Percentiles rank a stretch among this genome's conserved stretches.
Evolutionary conservation across 2,329 filamentous ascomycete species (phyloP).

Genomic region (Shiraia sp.): DNA sequence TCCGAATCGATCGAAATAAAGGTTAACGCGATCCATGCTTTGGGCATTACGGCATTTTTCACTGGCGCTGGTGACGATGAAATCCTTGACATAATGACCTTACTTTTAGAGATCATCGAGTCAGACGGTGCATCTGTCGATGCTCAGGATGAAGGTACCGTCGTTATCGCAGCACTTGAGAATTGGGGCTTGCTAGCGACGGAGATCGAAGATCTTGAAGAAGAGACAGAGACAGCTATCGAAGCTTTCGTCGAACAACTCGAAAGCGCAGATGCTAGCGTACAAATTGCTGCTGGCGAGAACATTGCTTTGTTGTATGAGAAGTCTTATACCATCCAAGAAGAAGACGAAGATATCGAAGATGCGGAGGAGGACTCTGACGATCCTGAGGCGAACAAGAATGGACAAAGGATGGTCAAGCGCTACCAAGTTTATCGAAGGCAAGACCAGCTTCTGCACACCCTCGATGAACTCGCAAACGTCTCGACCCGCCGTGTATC

Average conservation of each 20-base stretch:
- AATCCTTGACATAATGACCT: conserved; percentile 72
- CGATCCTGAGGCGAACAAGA: conserved; percentile 38
- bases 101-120: conserved; percentile 75
- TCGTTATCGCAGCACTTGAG: conserved; percentile 75
- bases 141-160: conserved; percentile 69
- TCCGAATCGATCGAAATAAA: conserved; percentile 68
- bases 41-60: conserved; percentile 74
- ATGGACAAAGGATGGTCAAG: conserved; percentile 54
- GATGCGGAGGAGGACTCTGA: conserved; percentile 56
- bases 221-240: conserved; percentile 71
- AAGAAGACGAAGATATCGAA: conserved; percentile 59
- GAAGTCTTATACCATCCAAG: conserved; percentile 63
- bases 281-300: conserved; percentile 77
- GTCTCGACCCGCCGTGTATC: conserved; percentile 65
- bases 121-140: conserved; percentile 75
- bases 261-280: conserved; percentile 70
- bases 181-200: conserved; percentile 82
- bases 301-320: conserved; percentile 86
- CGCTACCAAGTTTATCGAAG: conserved; percentile 70
- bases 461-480: conserved; percentile 62
- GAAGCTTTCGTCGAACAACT: conserved; percentile 86
- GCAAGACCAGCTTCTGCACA: conserved; percentile 62
- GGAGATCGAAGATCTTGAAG: conserved; percentile 73
- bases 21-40: conserved; percentile 71
- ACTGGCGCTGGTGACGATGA: conserved; percentile 72